A percentile compares a stretch with the other conserved stretches of the same genome.
Conservation (phyloP, 768 basidiomycete species). For the Lepiota subincarnata region DNA sequence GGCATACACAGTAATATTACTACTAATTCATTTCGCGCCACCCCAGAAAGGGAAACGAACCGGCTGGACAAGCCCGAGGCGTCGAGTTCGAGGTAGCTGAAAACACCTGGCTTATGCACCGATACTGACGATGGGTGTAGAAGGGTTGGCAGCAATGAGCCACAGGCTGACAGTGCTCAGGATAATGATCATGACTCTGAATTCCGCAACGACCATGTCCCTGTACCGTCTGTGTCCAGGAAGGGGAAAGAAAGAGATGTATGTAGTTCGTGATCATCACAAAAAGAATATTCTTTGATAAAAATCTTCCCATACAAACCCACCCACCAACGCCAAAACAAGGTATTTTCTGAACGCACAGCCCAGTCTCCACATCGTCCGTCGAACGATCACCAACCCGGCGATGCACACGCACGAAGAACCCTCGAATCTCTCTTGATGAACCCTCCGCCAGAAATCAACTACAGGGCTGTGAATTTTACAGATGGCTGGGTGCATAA, state of each 20-base stretch:
- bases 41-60: too few species aligned
- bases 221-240: not conserved
- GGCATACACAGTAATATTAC: not conserved
- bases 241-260: slow-evolving; percentile 4
- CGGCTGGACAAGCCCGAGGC: not conserved
- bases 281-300: not conserved
- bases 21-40: too few species aligned
- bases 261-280: not conserved
- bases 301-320: not conserved
- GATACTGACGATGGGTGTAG: not conserved
- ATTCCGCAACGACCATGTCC: not conserved
- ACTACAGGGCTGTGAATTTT: not conserved
- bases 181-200: not conserved
- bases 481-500: not conserved
- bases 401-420: not conserved
- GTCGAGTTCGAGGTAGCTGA: not conserved
- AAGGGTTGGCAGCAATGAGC: not conserved
- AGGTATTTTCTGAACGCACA: not conserved
- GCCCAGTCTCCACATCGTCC: not conserved
- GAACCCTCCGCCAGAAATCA: not conserved
- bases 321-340: not conserved
- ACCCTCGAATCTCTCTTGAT: not conserved
- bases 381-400: not conserved
- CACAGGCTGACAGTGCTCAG: not conserved
- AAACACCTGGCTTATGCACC: not conserved